Evolutionary conservation across 2,329 filamentous ascomycete genomes (phyloP).

Genomic region (Fusarium odoratissimum): DNA sequence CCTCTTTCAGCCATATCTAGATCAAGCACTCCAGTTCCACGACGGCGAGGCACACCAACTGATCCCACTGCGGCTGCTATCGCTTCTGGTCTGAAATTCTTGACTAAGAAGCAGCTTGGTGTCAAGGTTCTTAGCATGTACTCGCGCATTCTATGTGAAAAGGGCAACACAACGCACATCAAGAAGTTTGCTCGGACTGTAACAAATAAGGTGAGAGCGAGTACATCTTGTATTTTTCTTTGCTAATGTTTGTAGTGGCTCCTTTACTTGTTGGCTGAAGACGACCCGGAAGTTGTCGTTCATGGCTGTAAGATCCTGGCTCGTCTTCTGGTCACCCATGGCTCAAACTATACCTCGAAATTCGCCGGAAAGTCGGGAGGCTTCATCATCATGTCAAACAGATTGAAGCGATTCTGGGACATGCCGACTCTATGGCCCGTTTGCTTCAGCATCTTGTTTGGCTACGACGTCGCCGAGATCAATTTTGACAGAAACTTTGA

Average conservation of each 20-base stretch:
- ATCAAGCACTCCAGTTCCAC: slow-evolving; percentile 55
- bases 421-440: slow-evolving; percentile 86
- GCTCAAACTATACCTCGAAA: slow-evolving; percentile 82
- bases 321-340: slow-evolving; percentile 84
- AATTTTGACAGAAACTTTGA: slow-evolving; percentile 81
- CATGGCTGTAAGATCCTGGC: slow-evolving; percentile 86
- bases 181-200: slow-evolving; percentile 93
- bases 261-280: slow-evolving; percentile 88
- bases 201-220: slow-evolving; percentile 81
- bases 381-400: slow-evolving; percentile 84
- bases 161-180: slow-evolving; percentile 74
- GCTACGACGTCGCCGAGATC: slow-evolving; percentile 79
- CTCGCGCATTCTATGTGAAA: slow-evolving; percentile 80
- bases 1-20: slow-evolving; percentile 54
- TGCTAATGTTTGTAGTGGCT: slow-evolving; percentile 73
- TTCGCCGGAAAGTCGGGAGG: slow-evolving; percentile 87
- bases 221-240: accelerated
- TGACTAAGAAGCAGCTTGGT: slow-evolving; percentile 78
- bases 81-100: slow-evolving; percentile 51
- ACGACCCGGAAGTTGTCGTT: slow-evolving; percentile 84
- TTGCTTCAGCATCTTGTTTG: slow-evolving; percentile 89
- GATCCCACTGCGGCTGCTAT: slow-evolving; percentile 48
- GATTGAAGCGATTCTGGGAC: slow-evolving; percentile 90
- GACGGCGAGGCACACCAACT: slow-evolving; percentile 51
- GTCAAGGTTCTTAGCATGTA: slow-evolving; percentile 82